Conservation (phyloP, 495 filamentous ascomycete genomes). For the Aspergillus saccharolyticus region DNA sequence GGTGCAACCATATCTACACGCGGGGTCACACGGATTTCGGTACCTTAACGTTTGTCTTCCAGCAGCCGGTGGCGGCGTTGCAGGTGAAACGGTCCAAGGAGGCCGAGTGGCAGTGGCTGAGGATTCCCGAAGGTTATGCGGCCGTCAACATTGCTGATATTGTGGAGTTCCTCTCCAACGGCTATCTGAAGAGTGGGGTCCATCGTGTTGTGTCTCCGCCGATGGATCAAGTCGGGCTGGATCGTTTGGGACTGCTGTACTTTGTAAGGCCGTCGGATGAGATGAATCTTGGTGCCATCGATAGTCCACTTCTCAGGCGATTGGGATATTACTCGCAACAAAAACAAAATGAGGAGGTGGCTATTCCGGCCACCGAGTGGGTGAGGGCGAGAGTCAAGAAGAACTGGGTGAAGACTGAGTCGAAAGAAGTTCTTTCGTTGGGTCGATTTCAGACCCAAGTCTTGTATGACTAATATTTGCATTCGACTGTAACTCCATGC, state of each 20-base stretch:
- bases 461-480: neutral
- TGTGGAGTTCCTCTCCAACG: slow-evolving; percentile 36
- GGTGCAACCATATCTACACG: slow-evolving; percentile 35
- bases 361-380: slow-evolving; percentile 27
- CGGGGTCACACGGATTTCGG: slow-evolving; percentile 52
- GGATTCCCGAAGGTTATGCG: slow-evolving; percentile 25
- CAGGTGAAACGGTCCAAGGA: slow-evolving; percentile 34
- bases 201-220: slow-evolving; percentile 47
- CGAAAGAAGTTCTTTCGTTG: neutral
- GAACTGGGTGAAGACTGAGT: neutral
- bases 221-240: slow-evolving; percentile 37
- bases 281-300: slow-evolving; percentile 13
- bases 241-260: slow-evolving; percentile 43
- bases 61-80: slow-evolving; percentile 51
- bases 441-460: neutral
- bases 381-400: slow-evolving; percentile 17
- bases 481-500: neutral
- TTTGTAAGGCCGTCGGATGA: slow-evolving; percentile 38
- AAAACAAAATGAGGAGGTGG: slow-evolving; percentile 10
- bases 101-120: slow-evolving; percentile 22
- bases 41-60: slow-evolving; percentile 49
- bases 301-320: slow-evolving; percentile 16
- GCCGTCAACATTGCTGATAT: slow-evolving; percentile 46
- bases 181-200: slow-evolving; percentile 40
- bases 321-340: slow-evolving; percentile 8